These are phyloP conservation scores for Penicillium janthinellum DNA, from an alignment of 2,329 filamentous ascomycete genomes.

Conservation along the genomic window DNA sequence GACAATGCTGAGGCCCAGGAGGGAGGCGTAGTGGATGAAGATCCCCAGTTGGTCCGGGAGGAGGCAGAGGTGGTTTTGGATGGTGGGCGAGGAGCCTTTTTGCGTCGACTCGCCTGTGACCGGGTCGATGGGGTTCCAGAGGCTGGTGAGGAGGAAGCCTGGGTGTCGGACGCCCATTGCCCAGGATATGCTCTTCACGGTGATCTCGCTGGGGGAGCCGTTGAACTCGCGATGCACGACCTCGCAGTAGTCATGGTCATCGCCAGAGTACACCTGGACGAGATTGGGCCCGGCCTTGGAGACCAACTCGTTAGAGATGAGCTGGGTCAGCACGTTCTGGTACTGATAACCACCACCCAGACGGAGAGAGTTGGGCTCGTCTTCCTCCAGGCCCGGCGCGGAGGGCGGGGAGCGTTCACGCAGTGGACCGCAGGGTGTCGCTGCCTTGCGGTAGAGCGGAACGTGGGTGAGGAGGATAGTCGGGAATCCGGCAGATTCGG, in stretches of 20 bases:
- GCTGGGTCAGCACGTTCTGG: conserved; percentile 83
- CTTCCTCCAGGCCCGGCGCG: conserved; percentile 56
- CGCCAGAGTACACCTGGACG: conserved; percentile 85
- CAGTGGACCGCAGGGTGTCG: conserved; percentile 82
- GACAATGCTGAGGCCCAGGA: conserved; percentile 58
- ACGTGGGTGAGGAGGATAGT: conserved; percentile 90
- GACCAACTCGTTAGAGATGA: conserved; percentile 74
- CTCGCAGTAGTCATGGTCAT: conserved; percentile 98
- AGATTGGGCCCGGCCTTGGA: conserved; percentile 75
- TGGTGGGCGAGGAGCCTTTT: conserved; percentile 51
- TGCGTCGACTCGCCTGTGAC: conserved; percentile 37
- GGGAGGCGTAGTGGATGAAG: conserved; percentile 74
- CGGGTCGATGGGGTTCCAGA: conserved; percentile 86
- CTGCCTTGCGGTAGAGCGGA: conserved; percentile 77
- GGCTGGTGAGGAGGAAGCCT: conserved; percentile 82
- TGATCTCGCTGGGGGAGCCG: conserved; percentile 72
- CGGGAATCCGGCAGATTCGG: conserved; percentile 64
- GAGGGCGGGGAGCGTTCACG: conserved; percentile 81
- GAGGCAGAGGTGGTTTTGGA: conserved; percentile 88
- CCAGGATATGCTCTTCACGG: conserved; percentile 93
- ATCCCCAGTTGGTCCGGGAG: conserved; percentile 84
- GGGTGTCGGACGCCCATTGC: conserved; percentile 91
- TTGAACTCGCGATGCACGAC: conserved; percentile 73
- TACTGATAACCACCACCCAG: conserved; percentile 88
- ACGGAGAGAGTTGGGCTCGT: conserved; percentile 75